Evolutionary conservation across 257 asterid genomes (phyloP), one percentile per base, ranked within the genome.

Genomic region (Penstemon barbatus): DNA sequence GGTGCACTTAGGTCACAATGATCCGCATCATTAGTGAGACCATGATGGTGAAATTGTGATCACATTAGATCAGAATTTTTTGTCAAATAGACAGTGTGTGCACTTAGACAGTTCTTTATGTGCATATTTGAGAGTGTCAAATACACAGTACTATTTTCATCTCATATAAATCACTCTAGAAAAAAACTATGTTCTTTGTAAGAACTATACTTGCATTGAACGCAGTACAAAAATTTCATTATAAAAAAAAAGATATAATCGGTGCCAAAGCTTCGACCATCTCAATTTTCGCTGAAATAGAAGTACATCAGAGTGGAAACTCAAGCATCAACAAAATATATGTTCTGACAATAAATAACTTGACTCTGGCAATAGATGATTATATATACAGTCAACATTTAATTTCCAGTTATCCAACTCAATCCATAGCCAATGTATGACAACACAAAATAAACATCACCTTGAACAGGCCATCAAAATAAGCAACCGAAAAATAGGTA

Each of bases 191-290:
- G 18, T 48, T 3, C 38, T 39, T 12, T 38, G 4, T 41, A 8
- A 9, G 41, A 36, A 13, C 5, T 42, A 33, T 7, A 57, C 3
- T 36, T 15, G n/a, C 9, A 19, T 56, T 56, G 11, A n/a, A 6
- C 33, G 43, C 43, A 38, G 63, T 11, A 7, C 46, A 8, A 57
- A 38, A 4, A 48, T n/a, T 4, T 9, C 12, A 8, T 48, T 48
- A 8, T 5, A n/a, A n/a, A 48, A 0, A 48, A 8, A 48, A 15
- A 15, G 25, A 61, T 49, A 61, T 7, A 45, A 15, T 33, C 7
- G 37, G 44, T 53, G 36, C 69, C 43, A 57, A 41, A 19, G 72
- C 57, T 58, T 65, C 66, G 42, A 53, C 41, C 67, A 45, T 39
- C 56, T 4, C 46, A 13, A 46, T 65, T 62, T 73, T 51, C 7